Evolutionary conservation across 1,139 yeast species (phyloP).

Genomic region (Debaryomycetaceae sp.): DNA sequence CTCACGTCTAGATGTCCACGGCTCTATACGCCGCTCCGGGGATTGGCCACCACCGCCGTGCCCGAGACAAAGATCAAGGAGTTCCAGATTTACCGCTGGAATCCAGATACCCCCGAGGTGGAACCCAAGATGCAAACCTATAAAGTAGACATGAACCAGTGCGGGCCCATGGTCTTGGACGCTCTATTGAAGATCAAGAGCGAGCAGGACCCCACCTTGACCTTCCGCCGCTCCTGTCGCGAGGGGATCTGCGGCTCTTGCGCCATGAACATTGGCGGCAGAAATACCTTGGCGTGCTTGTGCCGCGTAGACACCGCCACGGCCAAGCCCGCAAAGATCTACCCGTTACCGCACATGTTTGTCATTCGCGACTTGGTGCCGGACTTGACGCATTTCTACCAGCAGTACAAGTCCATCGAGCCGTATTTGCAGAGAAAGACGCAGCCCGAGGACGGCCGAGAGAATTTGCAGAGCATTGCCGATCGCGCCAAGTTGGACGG

Average conservation of each 20-base stretch:
- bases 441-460: conserved; percentile 83
- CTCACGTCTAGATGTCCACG: conserved; percentile 8
- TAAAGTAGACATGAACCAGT: conserved; percentile 73
- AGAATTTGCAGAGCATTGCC: conserved; percentile 80
- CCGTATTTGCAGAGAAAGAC: conserved; percentile 86
- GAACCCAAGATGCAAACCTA: conserved; percentile 83
- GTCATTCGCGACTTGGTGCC: conserved; percentile 96
- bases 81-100: conserved; percentile 95
- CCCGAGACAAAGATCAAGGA: conserved; percentile 55
- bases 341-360: conserved; percentile 98
- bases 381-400: conserved; percentile 93
- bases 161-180: conserved; percentile 98
- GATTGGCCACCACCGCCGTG: conserved; percentile 32
- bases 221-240: conserved; percentile 97
- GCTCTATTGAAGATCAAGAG: conserved; percentile 90
- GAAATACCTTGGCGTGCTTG: conserved; percentile 92
- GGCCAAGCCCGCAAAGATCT: conserved; percentile 70
- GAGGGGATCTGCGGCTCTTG: conserved; percentile 99
- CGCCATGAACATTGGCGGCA: conserved; percentile 99
- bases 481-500: conserved; percentile 98
- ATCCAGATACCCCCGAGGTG: conserved; percentile 91
- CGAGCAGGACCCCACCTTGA: conserved; percentile 91
- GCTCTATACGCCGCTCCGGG: conserved; percentile 12
- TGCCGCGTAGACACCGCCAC: conserved; percentile 84
- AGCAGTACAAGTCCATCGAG: conserved; percentile 96